Base-by-base conservation (phyloP, 163 green algal genomes). In the Chlamydomonas reinhardtii region DNA sequence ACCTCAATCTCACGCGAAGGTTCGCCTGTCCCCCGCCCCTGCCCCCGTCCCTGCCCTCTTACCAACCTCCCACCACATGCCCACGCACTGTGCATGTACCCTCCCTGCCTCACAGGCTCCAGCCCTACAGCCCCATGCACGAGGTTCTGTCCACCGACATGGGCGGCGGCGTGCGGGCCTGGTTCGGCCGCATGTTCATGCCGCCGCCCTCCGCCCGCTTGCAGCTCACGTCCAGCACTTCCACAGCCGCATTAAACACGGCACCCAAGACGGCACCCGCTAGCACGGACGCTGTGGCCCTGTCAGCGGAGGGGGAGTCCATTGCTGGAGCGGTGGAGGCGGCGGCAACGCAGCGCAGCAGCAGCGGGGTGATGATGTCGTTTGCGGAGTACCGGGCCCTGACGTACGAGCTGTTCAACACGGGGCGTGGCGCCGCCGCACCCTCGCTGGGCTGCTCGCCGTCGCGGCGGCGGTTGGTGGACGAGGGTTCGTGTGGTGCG, bases 131-230 rank as follows among this genome's bases (percentile, higher is more conserved):
- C 29, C 73, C 83, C 15, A 25, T 77, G 24, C 83, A 88, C 62
- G 83, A 88, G 73, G 70, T 88, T 29, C 39, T 71, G 5, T 70
- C 79, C 70, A 43, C 27, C 34, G 73, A 84, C 20, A 37, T 88
- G 62, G 15, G 27, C 37, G 73, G 73, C 20, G 59, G 74, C 20
- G 62, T 77, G 31, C 61, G 83, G 16, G 83, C 83, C 61, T 88
- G 83, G 83, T 88, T 88, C 79, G 83, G 83, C 31, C 83, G 83
- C 43, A 88, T 88, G 83, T 88, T 83, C 61, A 62, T 88, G 48
- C 83, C 83, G 24, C 73, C 73, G 5, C 35, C 22, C 22, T 25
- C 68, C 4, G 68, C 68, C 32, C 35, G 16, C 19, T 34, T 74
- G 68, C 68, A 74, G 17, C 32, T 71, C 29, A 22, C 48, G 14